Percentiles rank a stretch among this genome's conserved stretches.
These are phyloP conservation scores for Epicoccum nigrum DNA, from an alignment of 2,329 filamentous ascomycete genomes.

Conservation along the genomic window DNA sequence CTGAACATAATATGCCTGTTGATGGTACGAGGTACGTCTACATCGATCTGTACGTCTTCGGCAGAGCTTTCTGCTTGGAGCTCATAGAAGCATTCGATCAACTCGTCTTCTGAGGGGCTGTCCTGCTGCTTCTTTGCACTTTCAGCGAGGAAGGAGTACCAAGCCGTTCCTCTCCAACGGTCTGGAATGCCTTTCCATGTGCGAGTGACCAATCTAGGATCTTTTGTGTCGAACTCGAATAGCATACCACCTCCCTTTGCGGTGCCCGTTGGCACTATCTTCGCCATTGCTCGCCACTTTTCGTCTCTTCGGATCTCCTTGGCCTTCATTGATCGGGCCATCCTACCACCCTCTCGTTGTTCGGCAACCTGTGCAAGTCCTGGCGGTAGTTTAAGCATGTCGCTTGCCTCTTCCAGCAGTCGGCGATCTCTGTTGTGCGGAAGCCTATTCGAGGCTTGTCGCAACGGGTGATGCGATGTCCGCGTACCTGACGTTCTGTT, in stretches of 20 bases:
- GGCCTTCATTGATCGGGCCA: constrained; percentile 58
- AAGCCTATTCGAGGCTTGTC: constrained; percentile 59
- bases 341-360: constrained; percentile 54
- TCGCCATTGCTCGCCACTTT: constrained; percentile 72
- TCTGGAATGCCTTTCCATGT: constrained; percentile 99
- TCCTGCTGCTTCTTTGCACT: constrained; percentile 71
- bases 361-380: constrained; percentile 55
- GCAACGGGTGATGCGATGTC: constrained; percentile 51
- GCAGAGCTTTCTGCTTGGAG: constrained; percentile 77
- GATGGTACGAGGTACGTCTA: constrained; percentile 95
- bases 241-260: constrained; percentile 67
- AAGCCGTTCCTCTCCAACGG: constrained; percentile 89
- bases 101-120: constrained; percentile 70
- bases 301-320: constrained; percentile 68
- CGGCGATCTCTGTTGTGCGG: constrained; percentile 61
- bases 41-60: constrained; percentile 95
- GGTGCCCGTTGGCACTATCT: constrained; percentile 51
- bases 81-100: constrained; percentile 73
- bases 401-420: constrained; percentile 64
- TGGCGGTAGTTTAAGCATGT: constrained; percentile 68
- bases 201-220: constrained; percentile 80
- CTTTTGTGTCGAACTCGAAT: constrained; percentile 80
- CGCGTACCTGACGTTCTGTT: constrained; percentile 50
- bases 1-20: constrained; percentile 98
- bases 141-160: constrained; percentile 87